Evolutionary conservation across 148 eudicot genomes (phyloP).

Genomic region (Rhododendron griersonianum): DNA sequence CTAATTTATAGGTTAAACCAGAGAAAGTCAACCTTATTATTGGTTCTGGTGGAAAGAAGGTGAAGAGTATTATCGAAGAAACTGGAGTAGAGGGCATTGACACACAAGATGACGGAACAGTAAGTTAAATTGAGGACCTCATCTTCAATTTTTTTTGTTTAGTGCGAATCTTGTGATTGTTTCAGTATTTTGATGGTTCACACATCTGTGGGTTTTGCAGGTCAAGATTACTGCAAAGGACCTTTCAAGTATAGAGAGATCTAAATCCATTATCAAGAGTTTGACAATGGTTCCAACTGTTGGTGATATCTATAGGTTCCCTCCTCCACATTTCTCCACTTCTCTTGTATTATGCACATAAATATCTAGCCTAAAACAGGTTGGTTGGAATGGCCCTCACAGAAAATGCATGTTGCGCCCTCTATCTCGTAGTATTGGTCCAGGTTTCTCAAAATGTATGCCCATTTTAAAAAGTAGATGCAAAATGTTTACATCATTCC

Average conservation of each 20-base stretch:
- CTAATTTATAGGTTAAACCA: conserved; percentile 51
- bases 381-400: neutral
- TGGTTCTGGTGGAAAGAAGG: conserved; percentile 95
- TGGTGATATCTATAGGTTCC: conserved; percentile 88
- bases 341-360: neutral
- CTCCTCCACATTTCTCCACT: neutral
- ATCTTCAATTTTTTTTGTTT: conserved; percentile 10
- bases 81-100: conserved; percentile 88
- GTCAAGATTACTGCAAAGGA: conserved; percentile 79
- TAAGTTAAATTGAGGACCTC: conserved; percentile 28
- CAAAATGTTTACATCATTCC: neutral
- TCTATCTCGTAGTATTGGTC: neutral
- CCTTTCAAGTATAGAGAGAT: conserved; percentile 68
- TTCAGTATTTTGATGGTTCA: neutral
- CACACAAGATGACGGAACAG: conserved; percentile 80
- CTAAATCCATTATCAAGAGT: conserved; percentile 62
- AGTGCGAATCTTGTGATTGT: neutral
- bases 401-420: neutral
- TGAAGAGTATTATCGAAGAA: conserved; percentile 92
- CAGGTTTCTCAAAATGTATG: neutral
- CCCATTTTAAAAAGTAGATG: neutral
- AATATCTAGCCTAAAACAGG: neutral
- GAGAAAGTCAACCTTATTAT: conserved; percentile 76
- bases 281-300: conserved; percentile 84
- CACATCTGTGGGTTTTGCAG: conserved; percentile 30